Percentiles rank a stretch among this genome's conserved stretches.
These are phyloP conservation scores for Sporisorium exsertum DNA, from an alignment of 1,284 basidiomycete species.

Conservation along the genomic window DNA sequence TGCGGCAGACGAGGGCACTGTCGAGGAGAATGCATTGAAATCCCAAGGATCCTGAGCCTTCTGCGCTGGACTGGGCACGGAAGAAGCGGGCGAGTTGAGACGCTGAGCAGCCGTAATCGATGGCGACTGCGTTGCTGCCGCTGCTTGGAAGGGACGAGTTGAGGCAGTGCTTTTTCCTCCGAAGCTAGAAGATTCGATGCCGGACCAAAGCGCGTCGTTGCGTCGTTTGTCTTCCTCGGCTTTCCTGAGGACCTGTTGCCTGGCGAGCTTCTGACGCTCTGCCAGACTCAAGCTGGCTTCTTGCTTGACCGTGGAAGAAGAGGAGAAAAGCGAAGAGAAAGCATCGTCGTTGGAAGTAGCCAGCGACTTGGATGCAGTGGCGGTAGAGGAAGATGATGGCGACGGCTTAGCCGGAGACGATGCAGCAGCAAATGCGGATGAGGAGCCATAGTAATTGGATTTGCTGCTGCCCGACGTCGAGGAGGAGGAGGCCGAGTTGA, in stretches of 20 bases:
- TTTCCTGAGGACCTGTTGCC: slow-evolving; percentile 21
- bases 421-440: slow-evolving; percentile 1
- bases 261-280: slow-evolving; percentile 36
- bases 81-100: slow-evolving; percentile 16
- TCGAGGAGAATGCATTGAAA: slow-evolving; percentile 34
- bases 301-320: slow-evolving; percentile 27
- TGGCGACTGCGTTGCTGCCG: neutral
- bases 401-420: slow-evolving; percentile 14
- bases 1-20: neutral
- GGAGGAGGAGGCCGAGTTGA: slow-evolving; percentile 20
- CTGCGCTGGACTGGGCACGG: slow-evolving; percentile 8
- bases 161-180: neutral
- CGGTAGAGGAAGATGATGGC: neutral
- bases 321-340: slow-evolving; percentile 60
- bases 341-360: slow-evolving; percentile 36
- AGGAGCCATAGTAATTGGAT: slow-evolving; percentile 34
- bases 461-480: slow-evolving; percentile 5
- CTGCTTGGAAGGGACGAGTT: slow-evolving; percentile 1
- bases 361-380: slow-evolving; percentile 7
- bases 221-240: slow-evolving; percentile 26
- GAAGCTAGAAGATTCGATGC: slow-evolving; percentile 30
- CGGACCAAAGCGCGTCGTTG: slow-evolving; percentile 47
- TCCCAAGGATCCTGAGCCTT: slow-evolving; percentile 33
- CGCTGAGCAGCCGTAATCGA: slow-evolving; percentile 3
- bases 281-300: slow-evolving; percentile 36